phyloP scores from a whole-genome alignment of 768 basidiomycete genomes.

The Pisolithus sp. region DNA sequence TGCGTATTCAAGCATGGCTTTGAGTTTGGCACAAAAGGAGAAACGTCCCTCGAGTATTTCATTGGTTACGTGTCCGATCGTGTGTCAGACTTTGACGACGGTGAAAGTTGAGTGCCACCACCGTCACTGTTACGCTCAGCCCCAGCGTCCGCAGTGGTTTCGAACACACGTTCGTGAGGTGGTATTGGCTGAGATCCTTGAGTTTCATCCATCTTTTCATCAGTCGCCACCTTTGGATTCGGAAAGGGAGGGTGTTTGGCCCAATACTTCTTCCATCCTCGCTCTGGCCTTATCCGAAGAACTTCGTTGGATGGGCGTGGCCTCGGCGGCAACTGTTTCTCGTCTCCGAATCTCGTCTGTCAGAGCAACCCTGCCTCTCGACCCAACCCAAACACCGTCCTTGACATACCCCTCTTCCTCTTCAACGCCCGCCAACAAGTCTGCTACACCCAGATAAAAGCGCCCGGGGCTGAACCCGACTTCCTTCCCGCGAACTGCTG shows the following conservation, averaged over 20 bases:
- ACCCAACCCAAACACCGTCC: constrained; percentile 18
- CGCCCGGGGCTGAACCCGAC: constrained; percentile 89
- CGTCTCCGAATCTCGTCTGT: background rate
- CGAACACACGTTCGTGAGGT: too few relatives aligned
- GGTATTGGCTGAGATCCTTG: background rate
- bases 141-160: too few relatives aligned
- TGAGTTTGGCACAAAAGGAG: too few relatives aligned
- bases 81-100: too few relatives aligned
- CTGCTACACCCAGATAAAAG: constrained; percentile 81
- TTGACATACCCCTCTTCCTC: constrained; percentile 43
- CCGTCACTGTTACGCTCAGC: too few relatives aligned
- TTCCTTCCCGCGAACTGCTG: constrained; percentile 80
- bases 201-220: constrained; percentile 2
- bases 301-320: constrained; percentile 4
- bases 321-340: background rate
- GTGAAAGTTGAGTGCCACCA: too few relatives aligned
- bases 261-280: constrained; percentile 21
- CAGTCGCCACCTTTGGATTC: constrained; percentile 2
- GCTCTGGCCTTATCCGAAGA: constrained; percentile 20
- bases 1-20: too few relatives aligned
- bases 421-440: constrained; percentile 71
- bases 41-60: too few relatives aligned
- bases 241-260: constrained; percentile 4
- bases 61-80: too few relatives aligned
- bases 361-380: constrained; percentile 9